Evolutionary conservation across 2,329 filamentous ascomycete genomes (phyloP).

Genomic region (Calonectria fujianensis): DNA sequence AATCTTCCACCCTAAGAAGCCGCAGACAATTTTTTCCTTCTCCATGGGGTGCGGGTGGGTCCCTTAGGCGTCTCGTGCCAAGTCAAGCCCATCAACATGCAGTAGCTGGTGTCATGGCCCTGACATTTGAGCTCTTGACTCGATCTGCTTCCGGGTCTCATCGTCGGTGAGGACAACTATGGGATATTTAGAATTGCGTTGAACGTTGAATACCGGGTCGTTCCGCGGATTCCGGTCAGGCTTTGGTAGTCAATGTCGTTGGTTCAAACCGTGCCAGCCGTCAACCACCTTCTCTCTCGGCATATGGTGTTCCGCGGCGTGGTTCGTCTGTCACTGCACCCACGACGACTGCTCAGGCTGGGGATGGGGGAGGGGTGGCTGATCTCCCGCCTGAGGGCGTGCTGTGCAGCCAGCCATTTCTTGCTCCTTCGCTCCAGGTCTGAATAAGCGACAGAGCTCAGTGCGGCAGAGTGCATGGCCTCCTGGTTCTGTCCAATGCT

Average conservation of each 20-base stretch:
- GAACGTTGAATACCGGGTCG: constrained; percentile 8
- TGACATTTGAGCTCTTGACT: constrained; percentile 47
- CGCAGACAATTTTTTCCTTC: constrained; percentile 33
- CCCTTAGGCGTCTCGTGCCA: constrained; percentile 46
- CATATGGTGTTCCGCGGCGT: not conserved
- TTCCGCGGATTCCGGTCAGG: constrained; percentile 25
- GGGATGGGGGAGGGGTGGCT: constrained; percentile 46
- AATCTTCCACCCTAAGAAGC: constrained; percentile 37
- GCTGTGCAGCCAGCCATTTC: not conserved
- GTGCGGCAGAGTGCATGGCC: constrained; percentile 6
- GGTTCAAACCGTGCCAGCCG: not conserved
- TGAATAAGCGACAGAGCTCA: constrained; percentile 32
- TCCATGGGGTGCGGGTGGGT: constrained; percentile 49
- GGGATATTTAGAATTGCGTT: constrained; percentile 17
- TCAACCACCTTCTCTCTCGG: not conserved
- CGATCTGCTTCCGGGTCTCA: constrained; percentile 28
- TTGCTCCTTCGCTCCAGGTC: constrained; percentile 15
- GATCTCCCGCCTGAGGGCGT: constrained; percentile 45
- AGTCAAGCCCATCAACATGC: constrained; percentile 46
- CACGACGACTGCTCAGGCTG: not conserved
- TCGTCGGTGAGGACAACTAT: constrained; percentile 39
- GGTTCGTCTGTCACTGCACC: constrained; percentile 10
- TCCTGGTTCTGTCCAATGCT: not conserved
- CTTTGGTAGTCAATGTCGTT: not conserved
- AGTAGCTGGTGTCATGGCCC: constrained; percentile 45